These are phyloP conservation scores for Stephania yunnanensis DNA, from an alignment of 164 flowering plant species.

Conservation along the genomic window DNA sequence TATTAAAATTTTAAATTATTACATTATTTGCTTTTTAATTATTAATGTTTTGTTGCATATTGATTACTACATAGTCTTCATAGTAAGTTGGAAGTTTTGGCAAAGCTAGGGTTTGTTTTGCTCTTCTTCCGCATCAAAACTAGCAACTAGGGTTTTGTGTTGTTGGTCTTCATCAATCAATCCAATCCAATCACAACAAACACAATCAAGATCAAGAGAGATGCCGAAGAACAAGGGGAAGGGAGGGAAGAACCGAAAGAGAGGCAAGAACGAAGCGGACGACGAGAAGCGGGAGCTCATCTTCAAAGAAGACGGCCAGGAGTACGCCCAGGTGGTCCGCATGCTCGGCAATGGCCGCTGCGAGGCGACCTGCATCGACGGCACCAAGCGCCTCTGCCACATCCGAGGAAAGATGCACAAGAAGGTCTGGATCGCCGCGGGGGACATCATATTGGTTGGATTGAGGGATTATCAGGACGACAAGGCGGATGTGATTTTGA, in stretches of 20 bases:
- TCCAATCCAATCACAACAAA: no score
- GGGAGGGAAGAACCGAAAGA: constrained; percentile 13
- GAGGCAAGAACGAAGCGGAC: constrained; percentile 3
- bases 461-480: constrained; percentile 14
- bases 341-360: constrained; percentile 14
- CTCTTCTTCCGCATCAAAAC: no score
- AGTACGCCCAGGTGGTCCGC: constrained; percentile 9
- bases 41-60: no score
- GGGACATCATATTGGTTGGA: constrained; percentile 10
- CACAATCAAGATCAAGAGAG: no score
- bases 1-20: no score
- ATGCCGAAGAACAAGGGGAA: constrained; percentile 15
- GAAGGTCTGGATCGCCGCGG: constrained; percentile 11
- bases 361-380: constrained; percentile 3
- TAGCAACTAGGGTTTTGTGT: no score
- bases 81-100: no score
- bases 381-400: constrained; percentile 10
- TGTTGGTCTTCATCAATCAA: no score
- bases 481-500: constrained; percentile 12
- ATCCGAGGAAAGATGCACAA: constrained; percentile 14
- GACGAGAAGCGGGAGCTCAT: constrained; percentile 12
- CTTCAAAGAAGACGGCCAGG: constrained; percentile 14
- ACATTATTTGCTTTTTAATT: no score
- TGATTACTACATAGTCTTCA: no score
- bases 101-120: no score